A percentile compares a stretch with the other conserved stretches of the same genome.
phyloP scores from a whole-genome alignment of 2,329 filamentous ascomycete species.

The Spiromastix sp. region DNA sequence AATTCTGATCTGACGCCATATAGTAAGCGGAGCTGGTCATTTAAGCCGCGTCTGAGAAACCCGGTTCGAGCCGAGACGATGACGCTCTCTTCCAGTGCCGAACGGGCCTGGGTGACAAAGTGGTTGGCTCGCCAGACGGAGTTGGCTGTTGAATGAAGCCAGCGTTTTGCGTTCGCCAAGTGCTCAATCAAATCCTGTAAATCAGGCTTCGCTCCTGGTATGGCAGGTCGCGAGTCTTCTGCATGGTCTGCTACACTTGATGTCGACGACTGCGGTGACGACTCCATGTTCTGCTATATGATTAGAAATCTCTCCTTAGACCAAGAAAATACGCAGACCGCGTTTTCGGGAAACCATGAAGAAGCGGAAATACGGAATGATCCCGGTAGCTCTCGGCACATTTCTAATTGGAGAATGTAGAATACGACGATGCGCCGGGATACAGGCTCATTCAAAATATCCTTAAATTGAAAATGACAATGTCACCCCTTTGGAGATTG shows the following conservation, averaged over 20 bases:
- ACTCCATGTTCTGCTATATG: too few relatives aligned
- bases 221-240: slow-evolving; percentile 1
- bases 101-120: slow-evolving; percentile 65
- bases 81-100: slow-evolving; percentile 67
- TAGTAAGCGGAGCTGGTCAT: slow-evolving; percentile 35
- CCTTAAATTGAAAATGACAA: too few relatives aligned
- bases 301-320: too few relatives aligned
- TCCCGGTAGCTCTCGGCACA: too few relatives aligned
- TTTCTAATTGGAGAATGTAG: too few relatives aligned
- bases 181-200: slow-evolving; percentile 75
- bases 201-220: slow-evolving; percentile 7
- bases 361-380: too few relatives aligned
- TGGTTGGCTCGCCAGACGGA: slow-evolving; percentile 80
- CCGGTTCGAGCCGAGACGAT: slow-evolving; percentile 58
- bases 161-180: slow-evolving; percentile 77
- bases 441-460: too few relatives aligned
- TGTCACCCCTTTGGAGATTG: too few relatives aligned
- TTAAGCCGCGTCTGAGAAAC: slow-evolving; percentile 56
- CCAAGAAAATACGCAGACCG: too few relatives aligned
- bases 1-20: slow-evolving; percentile 34
- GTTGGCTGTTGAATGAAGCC: slow-evolving; percentile 70
- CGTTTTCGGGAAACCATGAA: too few relatives aligned
- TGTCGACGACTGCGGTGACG: not conserved
- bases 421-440: too few relatives aligned
- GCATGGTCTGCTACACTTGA: not conserved